These are phyloP conservation scores for Byssothecium circinans DNA, from an alignment of 2,329 filamentous ascomycete genomes.

Conservation along the genomic window DNA sequence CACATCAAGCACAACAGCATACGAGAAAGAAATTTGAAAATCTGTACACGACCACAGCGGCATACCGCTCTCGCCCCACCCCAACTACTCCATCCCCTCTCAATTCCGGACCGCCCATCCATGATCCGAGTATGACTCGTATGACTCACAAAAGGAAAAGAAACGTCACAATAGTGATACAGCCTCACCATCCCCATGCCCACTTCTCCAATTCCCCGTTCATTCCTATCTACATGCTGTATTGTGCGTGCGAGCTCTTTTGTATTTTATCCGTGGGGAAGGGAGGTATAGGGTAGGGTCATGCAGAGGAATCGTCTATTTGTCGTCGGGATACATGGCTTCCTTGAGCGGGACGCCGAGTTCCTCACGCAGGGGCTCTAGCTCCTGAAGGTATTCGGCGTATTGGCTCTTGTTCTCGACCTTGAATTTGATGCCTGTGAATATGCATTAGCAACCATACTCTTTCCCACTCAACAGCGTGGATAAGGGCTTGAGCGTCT, in stretches of 20 bases:
- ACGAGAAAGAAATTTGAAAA: slow-evolving; percentile 8
- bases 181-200: slow-evolving; percentile 5
- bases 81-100: slow-evolving; percentile 6
- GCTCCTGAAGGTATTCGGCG: slow-evolving; percentile 91
- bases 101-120: background rate
- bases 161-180: slow-evolving; percentile 33
- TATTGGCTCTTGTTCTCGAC: slow-evolving; percentile 99
- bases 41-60: slow-evolving; percentile 37
- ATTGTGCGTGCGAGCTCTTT: slow-evolving; percentile 15
- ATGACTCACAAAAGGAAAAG: slow-evolving; percentile 16
- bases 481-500: background rate
- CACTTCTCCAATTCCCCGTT: slow-evolving; percentile 1
- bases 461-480: background rate
- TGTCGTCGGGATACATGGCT: slow-evolving; percentile 74
- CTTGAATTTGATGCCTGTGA: slow-evolving; percentile 94
- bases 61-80: slow-evolving; percentile 22
- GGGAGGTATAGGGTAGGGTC: slow-evolving; percentile 14
- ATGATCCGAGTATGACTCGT: too few relatives aligned
- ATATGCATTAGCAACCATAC: background rate
- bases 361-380: slow-evolving; percentile 90
- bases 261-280: slow-evolving; percentile 7
- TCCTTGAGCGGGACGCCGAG: slow-evolving; percentile 90
- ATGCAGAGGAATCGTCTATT: slow-evolving; percentile 23
- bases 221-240: slow-evolving; percentile 23
- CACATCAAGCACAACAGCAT: background rate